phyloP scores from a whole-genome alignment of 805 yeast species.

The Candida yuanshanica region DNA sequence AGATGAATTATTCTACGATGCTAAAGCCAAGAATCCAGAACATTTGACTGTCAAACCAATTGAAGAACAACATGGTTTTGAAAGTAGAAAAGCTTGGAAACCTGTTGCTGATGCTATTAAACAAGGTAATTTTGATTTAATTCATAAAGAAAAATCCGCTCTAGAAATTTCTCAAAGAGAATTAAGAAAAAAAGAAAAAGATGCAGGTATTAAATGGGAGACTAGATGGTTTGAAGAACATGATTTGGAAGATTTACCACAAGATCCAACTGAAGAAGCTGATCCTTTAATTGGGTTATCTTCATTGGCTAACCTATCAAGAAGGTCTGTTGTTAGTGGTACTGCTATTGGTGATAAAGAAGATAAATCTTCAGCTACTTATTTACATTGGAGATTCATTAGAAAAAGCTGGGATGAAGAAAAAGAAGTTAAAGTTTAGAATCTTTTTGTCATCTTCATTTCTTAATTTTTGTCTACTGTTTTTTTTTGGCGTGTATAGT shows the following conservation, averaged over 20 bases:
- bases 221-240: conserved; percentile 72
- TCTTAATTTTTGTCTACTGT: background rate
- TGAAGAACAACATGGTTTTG: conserved; percentile 73
- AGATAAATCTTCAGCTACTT: conserved; percentile 39
- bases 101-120: conserved; percentile 85
- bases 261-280: conserved; percentile 24
- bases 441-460: background rate
- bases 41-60: conserved; percentile 72
- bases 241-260: conserved; percentile 30
- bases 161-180: conserved; percentile 86
- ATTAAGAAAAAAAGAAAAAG: conserved; percentile 66
- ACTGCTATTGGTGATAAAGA: conserved; percentile 48
- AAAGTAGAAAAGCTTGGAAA: conserved; percentile 84
- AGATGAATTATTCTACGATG: conserved; percentile 58
- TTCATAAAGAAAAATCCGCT: conserved; percentile 66
- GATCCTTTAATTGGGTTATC: conserved; percentile 38
- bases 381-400: conserved; percentile 66
- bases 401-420: conserved; percentile 52
- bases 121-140: conserved; percentile 66
- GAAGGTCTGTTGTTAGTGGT: conserved; percentile 65
- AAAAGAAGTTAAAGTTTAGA: conserved; percentile 39
- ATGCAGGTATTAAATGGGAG: conserved; percentile 61
- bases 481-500: background rate
- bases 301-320: conserved; percentile 49
- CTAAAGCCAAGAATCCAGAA: conserved; percentile 43